phyloP scores from a whole-genome alignment of 805 yeast genomes.

The Cyberlindnera maclurae region DNA sequence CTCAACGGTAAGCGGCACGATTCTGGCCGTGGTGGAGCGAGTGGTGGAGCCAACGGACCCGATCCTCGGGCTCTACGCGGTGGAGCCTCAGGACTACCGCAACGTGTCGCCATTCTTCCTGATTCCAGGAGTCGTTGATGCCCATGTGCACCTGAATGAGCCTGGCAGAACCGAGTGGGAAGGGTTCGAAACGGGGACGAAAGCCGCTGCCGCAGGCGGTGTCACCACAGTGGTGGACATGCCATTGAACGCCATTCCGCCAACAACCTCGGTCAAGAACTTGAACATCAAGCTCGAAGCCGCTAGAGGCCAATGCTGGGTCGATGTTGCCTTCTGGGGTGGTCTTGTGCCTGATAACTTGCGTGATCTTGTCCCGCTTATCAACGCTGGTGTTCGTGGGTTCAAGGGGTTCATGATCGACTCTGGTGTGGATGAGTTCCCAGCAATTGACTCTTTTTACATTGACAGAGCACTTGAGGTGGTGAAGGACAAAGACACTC shows the following conservation, averaged over 20 bases:
- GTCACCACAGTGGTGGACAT: slow-evolving; percentile 93
- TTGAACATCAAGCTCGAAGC: slow-evolving; percentile 70
- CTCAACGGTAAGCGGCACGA: slow-evolving; percentile 50
- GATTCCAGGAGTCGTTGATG: slow-evolving; percentile 87
- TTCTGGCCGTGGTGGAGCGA: slow-evolving; percentile 41
- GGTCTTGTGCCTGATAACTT: slow-evolving; percentile 81
- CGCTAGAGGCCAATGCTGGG: slow-evolving; percentile 80
- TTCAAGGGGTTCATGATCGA: slow-evolving; percentile 91
- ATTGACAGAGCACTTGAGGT: slow-evolving; percentile 58
- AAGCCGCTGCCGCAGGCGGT: slow-evolving; percentile 93
- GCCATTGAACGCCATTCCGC: slow-evolving; percentile 96
- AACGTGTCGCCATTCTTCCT: slow-evolving; percentile 58
- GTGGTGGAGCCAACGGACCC: slow-evolving; percentile 35
- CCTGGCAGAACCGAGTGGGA: slow-evolving; percentile 99
- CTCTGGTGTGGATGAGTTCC: slow-evolving; percentile 95
- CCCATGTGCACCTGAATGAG: slow-evolving; percentile 92
- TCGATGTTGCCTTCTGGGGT: slow-evolving; percentile 95
- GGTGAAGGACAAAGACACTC: slow-evolving; percentile 57
- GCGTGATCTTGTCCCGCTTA: slow-evolving; percentile 62
- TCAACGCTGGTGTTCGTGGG: slow-evolving; percentile 85
- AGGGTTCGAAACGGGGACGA: slow-evolving; percentile 94
- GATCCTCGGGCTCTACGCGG: slow-evolving; percentile 35
- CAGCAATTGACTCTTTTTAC: slow-evolving; percentile 62
- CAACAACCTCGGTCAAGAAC: slow-evolving; percentile 80
- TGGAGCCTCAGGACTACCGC: slow-evolving; percentile 34